Conservation (phyloP, 768 basidiomycete genomes). For the Ephemerocybe angulata region DNA sequence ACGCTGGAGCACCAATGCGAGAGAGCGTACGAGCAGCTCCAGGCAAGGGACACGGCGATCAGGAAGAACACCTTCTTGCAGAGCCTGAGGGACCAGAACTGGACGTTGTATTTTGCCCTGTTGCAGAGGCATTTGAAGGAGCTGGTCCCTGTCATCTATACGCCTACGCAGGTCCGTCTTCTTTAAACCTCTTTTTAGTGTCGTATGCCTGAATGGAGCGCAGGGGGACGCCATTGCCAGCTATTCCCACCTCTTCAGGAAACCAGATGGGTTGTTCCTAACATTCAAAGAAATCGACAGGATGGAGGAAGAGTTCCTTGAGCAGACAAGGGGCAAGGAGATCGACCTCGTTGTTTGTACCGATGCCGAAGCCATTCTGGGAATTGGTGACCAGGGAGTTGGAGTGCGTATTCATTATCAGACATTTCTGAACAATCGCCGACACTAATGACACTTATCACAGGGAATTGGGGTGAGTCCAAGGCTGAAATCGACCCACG, state of each 20-base stretch:
- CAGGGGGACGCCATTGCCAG: conserved; percentile 79
- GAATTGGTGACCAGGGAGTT: conserved; percentile 66
- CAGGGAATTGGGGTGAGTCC: conserved; percentile 52
- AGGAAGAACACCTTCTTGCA: conserved; percentile 75
- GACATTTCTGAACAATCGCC: background rate
- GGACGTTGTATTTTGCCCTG: conserved; percentile 76
- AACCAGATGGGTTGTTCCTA: conserved; percentile 75
- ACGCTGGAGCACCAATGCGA: conserved; percentile 73
- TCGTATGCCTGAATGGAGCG: background rate
- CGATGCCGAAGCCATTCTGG: conserved; percentile 83
- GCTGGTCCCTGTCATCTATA: conserved; percentile 73
- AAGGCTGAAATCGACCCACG: background rate
- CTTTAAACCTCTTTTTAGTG: background rate
- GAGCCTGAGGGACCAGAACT: conserved; percentile 75
- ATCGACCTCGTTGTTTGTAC: conserved; percentile 82
- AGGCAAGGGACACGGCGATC: conserved; percentile 29
- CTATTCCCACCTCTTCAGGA: conserved; percentile 80
- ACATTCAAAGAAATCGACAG: conserved; percentile 54
- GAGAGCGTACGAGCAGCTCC: conserved; percentile 68
- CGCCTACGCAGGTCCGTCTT: conserved; percentile 64
- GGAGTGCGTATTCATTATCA: conserved; percentile 36
- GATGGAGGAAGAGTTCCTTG: conserved; percentile 77
- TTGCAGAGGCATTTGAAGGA: conserved; percentile 56
- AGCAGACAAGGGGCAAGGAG: conserved; percentile 54
- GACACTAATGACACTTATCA: background rate